A percentile compares a stretch with the other conserved stretches of the same genome.
Conservation (phyloP, 75 land plant genomes). For the Selaginella moellendorffii region DNA sequence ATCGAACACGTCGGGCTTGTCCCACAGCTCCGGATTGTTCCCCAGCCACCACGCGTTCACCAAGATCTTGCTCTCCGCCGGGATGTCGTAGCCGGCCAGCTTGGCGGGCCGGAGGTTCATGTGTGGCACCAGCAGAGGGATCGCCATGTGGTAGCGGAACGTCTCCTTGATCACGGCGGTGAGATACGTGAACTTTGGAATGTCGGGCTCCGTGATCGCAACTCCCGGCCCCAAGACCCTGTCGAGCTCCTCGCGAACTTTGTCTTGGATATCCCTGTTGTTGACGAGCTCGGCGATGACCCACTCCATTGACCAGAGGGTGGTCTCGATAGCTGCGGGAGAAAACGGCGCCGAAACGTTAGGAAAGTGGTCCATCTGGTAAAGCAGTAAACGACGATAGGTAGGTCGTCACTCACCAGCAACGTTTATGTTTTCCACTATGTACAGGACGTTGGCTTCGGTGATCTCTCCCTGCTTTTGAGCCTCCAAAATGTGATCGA, state of each 20-base stretch:
- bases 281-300: constrained; percentile 83
- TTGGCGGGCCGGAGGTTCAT: constrained; percentile 85
- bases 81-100: constrained; percentile 61
- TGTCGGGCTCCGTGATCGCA: constrained; percentile 66
- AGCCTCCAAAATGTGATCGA: constrained; percentile 70
- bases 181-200: constrained; percentile 53
- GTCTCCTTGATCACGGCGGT: constrained; percentile 87
- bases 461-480: constrained; percentile 67
- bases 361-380: no score
- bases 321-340: constrained; percentile 68
- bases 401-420: constrained; percentile 29
- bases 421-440: constrained; percentile 92
- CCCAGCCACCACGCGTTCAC: constrained; percentile 94
- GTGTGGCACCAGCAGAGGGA: constrained; percentile 92
- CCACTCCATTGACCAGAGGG: constrained; percentile 96
- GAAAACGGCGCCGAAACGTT: not conserved
- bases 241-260: constrained; percentile 55
- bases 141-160: constrained; percentile 81
- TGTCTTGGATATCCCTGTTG: constrained; percentile 69
- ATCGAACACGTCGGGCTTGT: constrained; percentile 55
- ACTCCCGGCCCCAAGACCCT: constrained; percentile 51
- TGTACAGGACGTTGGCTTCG: constrained; percentile 71
- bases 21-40: constrained; percentile 80
- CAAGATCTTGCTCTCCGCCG: constrained; percentile 88
- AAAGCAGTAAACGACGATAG: no score